These are phyloP conservation scores for Saccharata proteae DNA, from an alignment of 2,329 filamentous ascomycete species.

Conservation along the genomic window DNA sequence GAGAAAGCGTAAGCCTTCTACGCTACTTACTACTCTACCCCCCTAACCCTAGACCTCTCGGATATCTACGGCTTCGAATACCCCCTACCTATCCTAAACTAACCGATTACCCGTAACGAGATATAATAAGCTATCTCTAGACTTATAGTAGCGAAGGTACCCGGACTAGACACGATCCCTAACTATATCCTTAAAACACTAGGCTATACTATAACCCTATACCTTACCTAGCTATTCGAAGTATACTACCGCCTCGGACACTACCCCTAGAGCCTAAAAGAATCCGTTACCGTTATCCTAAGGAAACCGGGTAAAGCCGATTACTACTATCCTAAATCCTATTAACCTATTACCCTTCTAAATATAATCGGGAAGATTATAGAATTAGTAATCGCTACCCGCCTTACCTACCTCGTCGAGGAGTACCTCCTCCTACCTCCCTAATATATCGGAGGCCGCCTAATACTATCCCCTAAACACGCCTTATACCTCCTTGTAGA, in stretches of 20 bases:
- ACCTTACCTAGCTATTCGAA: slow-evolving; percentile 9
- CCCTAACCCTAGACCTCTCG: no score
- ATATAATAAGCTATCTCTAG: slow-evolving; percentile 10
- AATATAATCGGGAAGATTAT: slow-evolving; percentile 16
- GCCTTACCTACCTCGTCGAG: slow-evolving; percentile 11
- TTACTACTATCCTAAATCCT: slow-evolving; percentile 12
- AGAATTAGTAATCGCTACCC: slow-evolving; percentile 13
- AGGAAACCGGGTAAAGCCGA: slow-evolving; percentile 13
- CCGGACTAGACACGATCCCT: slow-evolving; percentile 11
- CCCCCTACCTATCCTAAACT: slow-evolving; percentile 8
- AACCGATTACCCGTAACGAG: slow-evolving; percentile 10
- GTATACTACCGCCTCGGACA: slow-evolving; percentile 8
- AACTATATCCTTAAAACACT: slow-evolving; percentile 4
- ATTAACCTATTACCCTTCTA: slow-evolving; percentile 15
- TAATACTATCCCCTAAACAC: background rate
- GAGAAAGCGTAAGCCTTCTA: background rate
- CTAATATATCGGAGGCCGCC: background rate
- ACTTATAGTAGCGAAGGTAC: slow-evolving; percentile 11
- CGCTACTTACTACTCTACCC: slow-evolving; percentile 11
- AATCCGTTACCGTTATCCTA: slow-evolving; percentile 13
- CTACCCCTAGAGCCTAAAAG: slow-evolving; percentile 10
- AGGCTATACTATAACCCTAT: background rate
- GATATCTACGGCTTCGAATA: slow-evolving; percentile 8
- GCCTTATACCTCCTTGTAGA: slow-evolving; percentile 7
- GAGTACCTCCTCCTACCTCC: no score